Conservation (phyloP, 768 basidiomycete genomes). For the Tylopilus sp. region DNA sequence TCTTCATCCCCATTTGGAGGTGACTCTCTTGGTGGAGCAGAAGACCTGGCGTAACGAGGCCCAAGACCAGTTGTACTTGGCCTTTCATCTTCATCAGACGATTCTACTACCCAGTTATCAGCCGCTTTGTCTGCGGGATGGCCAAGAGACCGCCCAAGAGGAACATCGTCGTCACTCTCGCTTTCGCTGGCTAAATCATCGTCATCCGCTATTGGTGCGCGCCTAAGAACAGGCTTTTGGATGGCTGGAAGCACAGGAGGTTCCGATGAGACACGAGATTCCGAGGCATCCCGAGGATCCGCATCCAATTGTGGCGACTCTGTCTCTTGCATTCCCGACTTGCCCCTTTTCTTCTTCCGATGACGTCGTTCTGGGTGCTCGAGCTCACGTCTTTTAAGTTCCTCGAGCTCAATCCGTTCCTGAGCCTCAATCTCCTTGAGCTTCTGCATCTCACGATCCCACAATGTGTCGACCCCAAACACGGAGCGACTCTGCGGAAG, state of each 20-base stretch:
- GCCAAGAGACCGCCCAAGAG: slow-evolving; percentile 19
- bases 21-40: neutral
- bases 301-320: slow-evolving; percentile 26
- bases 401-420: slow-evolving; percentile 60
- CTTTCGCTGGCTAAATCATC: slow-evolving; percentile 45
- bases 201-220: slow-evolving; percentile 31
- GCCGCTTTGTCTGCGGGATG: slow-evolving; percentile 20
- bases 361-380: slow-evolving; percentile 39
- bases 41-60: slow-evolving; percentile 38
- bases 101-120: slow-evolving; percentile 48
- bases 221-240: slow-evolving; percentile 31
- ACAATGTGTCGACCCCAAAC: slow-evolving; percentile 90
- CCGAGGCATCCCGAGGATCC: slow-evolving; percentile 33
- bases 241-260: slow-evolving; percentile 35
- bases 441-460: slow-evolving; percentile 86
- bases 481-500: slow-evolving; percentile 64
- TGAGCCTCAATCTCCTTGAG: slow-evolving; percentile 70
- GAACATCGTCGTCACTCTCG: slow-evolving; percentile 43
- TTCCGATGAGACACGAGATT: slow-evolving; percentile 15
- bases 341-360: slow-evolving; percentile 40
- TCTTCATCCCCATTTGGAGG: slow-evolving; percentile 21
- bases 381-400: slow-evolving; percentile 43
- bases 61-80: slow-evolving; percentile 59
- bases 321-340: slow-evolving; percentile 47
- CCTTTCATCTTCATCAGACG: slow-evolving; percentile 59